Base-by-base conservation (phyloP, 2,329 filamentous ascomycete species). In the Achaetomium macrosporum region DNA sequence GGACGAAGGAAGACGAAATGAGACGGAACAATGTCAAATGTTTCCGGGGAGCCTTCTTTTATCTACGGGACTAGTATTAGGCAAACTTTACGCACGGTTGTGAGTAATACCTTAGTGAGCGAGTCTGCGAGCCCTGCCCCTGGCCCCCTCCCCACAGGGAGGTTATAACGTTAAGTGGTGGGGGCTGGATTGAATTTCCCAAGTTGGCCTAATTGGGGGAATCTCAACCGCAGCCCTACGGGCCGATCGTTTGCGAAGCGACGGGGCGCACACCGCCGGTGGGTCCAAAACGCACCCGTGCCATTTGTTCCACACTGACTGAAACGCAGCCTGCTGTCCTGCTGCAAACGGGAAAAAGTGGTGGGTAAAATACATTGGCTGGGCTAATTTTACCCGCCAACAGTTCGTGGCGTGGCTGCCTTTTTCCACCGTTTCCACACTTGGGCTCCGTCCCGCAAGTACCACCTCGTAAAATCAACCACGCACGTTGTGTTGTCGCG, bases 311-410 rank as follows among this genome's bases (percentile, higher is more conserved):
- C 35, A 16, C 12, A 3, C 8, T n/a, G 12, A 7, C 35, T 19
- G 19, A 36, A n/a, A 12, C 15, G 33, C 47, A 50, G 4, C 4
- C 25, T 25, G 25, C 25, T 7, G 25, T 25, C 25, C 25, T 25
- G 25, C 25, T 25, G 25, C 25, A 25, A 25, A 25, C 25, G 25
- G 25, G 25, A 4, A 25, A 7, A 4, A 25, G 25, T 25, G 25
- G 20, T 42, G 50, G 54, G 54, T 40, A 53, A 56, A 56, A 56
- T 53, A 46, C n/a, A 35, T 10, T 33, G 12, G 5, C 8, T 50
- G 47, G 54, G 54, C 54, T 53, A 56, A 53, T 43, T 56, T 51
- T 53, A 56, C 54, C 54, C 37, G 48, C 31, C 29, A 35, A 8
- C 33, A 36, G 17, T 39, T 30, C 5, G 36, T 29, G 17, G 47